A percentile compares a stretch with the other conserved stretches of the same genome.
Evolutionary conservation across 2,329 filamentous ascomycete species (phyloP).

Genomic region (Neoascochyta sp.): DNA sequence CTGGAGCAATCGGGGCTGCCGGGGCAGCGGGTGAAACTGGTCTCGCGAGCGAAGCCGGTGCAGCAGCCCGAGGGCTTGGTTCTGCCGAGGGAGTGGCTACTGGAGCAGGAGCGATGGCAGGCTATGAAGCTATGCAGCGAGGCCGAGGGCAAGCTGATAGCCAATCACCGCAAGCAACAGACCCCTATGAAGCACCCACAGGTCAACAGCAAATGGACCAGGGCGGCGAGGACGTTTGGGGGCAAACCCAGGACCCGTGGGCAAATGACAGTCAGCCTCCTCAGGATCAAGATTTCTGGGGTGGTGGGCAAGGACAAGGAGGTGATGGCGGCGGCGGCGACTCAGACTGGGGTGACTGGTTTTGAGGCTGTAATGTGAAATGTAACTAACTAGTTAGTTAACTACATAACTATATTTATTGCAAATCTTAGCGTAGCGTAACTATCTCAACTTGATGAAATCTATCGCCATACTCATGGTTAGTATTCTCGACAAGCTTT

Average conservation of each 20-base stretch:
- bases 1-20: constrained; percentile 34
- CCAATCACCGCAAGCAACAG: constrained; percentile 24
- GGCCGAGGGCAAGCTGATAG: constrained; percentile 38
- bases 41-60: constrained; percentile 43
- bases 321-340: constrained; percentile 35
- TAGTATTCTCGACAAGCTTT: too few relatives aligned
- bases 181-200: constrained; percentile 18
- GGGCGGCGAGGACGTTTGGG: constrained; percentile 27
- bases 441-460: too few relatives aligned
- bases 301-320: constrained; percentile 16
- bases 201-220: constrained; percentile 20
- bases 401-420: too few relatives aligned
- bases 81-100: constrained; percentile 44
- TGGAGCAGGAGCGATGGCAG: constrained; percentile 58
- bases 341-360: constrained; percentile 26
- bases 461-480: too few relatives aligned
- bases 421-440: too few relatives aligned
- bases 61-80: constrained; percentile 44
- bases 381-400: too few relatives aligned
- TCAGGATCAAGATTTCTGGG: constrained; percentile 29
- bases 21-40: constrained; percentile 41
- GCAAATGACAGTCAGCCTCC: constrained; percentile 9
- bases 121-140: constrained; percentile 61
- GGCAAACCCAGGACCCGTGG: constrained; percentile 24
- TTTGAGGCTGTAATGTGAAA: constrained; percentile 9